Conservation (phyloP, 2,329 filamentous ascomycete genomes). For the Microsporum canis region DNA sequence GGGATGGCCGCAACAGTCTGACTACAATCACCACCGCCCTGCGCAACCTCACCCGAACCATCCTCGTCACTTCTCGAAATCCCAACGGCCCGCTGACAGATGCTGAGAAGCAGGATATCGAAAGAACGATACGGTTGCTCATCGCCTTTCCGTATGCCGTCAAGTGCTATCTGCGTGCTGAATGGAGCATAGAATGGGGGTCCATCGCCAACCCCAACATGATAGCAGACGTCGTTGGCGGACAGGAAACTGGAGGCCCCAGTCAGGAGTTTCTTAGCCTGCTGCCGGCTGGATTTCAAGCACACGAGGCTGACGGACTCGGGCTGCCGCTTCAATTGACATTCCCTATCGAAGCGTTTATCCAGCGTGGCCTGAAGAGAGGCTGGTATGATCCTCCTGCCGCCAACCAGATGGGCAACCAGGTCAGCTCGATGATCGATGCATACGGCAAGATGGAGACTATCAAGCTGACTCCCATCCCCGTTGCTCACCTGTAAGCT, state of each 20-base stretch:
- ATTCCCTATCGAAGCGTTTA: conserved; percentile 49
- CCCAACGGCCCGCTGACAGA: conserved; percentile 24
- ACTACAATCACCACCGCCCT: conserved; percentile 47
- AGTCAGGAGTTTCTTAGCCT: conserved; percentile 42
- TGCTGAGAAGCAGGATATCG: conserved; percentile 45
- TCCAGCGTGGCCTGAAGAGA: conserved; percentile 44
- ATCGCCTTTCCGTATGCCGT: conserved; percentile 52
- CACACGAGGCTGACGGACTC: conserved; percentile 48
- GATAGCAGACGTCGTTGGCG: background rate
- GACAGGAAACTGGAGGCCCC: conserved; percentile 21
- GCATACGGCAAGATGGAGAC: conserved; percentile 55
- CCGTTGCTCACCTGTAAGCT: conserved; percentile 47
- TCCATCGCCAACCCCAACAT: conserved; percentile 1
- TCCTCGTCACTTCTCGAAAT: conserved; percentile 40
- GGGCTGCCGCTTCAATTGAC: conserved; percentile 50
- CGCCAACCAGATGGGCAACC: conserved; percentile 46
- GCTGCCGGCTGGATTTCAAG: conserved; percentile 40
- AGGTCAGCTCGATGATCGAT: conserved; percentile 46
- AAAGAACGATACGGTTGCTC: conserved; percentile 47
- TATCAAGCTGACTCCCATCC: conserved; percentile 52
- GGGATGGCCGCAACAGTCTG: conserved; percentile 49
- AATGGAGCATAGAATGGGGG: conserved; percentile 40
- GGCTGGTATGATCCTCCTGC: conserved; percentile 51
- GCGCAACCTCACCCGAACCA: conserved; percentile 47
- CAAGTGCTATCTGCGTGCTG: conserved; percentile 53